Base-by-base conservation (phyloP, 2,329 filamentous ascomycete genomes). In the Capronia coronata region DNA sequence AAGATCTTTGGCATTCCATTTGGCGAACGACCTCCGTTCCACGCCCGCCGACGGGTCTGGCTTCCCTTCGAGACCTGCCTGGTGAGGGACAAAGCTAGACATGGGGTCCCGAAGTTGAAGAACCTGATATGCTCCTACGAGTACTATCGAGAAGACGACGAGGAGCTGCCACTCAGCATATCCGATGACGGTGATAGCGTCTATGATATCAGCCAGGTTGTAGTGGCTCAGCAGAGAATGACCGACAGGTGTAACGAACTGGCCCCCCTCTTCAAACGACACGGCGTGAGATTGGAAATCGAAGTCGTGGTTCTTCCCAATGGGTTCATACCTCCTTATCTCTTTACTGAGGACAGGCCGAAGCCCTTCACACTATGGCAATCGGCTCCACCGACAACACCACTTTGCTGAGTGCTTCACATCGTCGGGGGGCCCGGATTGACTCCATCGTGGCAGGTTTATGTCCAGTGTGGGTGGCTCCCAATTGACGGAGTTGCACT, bases 301-400 rank as follows among this genome's bases (percentile, higher is more conserved):
- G 52, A 59, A 32, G 49, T 54, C 54, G 49, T 55, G 2, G 51
- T 50, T n/a, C 30, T 59, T 27, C 56, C 56, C 4, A 55, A 52
- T 22, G 58, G 58, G 4, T 61, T 56, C 32, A 61, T 61, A 21
- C 58, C 58, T n/a, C 58, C 58, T n/a, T 61, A 61, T 41, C 41
- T 61, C 30, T 56, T 51, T 46, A 47, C 49, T 21, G 58, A 60
- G 43, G 57, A 60, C 10, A 53, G 53, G 40, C 58, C 58, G 13
- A 55, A 10, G 34, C 39, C 16, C 14, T 52, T 43, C 32, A 49
- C 39, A 11, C 30, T 59, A 10, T 61, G 58, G 58, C 48, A 58
- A 39, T 55, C 51, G 5, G 47, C 32, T 30, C 51, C 52, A n/a
- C 30, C 29, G 7, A 19, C 7, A n/a, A 35, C 13, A 35, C 32